phyloP scores from a whole-genome alignment of 345 rosid genomes.

The Hypericum androsaemum region DNA sequence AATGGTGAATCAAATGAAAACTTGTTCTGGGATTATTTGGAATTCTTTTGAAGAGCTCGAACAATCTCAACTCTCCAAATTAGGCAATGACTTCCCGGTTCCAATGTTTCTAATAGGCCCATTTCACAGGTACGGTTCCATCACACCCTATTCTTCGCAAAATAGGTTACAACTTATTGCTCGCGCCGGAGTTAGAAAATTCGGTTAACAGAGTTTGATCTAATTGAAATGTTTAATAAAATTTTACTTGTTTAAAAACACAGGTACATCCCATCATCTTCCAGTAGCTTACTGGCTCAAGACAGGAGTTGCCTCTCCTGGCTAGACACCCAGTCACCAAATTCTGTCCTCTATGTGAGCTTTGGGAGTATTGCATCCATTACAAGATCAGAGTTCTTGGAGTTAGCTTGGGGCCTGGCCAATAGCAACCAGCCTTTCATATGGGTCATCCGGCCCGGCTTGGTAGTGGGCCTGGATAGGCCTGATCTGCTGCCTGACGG shows the following conservation, averaged over 20 bases:
- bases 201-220: too few species aligned
- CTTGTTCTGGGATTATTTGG: constrained; percentile 24
- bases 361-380: constrained; percentile 26
- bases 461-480: constrained; percentile 6
- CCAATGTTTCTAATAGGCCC: constrained; percentile 31
- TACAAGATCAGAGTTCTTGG: constrained; percentile 11
- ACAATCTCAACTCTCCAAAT: constrained; percentile 1
- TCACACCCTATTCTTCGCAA: too few species aligned
- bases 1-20: constrained; percentile 10
- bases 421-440: constrained; percentile 17
- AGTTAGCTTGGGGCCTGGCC: constrained; percentile 25
- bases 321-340: constrained; percentile 24
- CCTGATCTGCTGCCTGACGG: constrained; percentile 10
- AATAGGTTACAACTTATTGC: too few species aligned
- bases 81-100: constrained; percentile 2
- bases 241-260: constrained; percentile 1
- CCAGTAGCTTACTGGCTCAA: constrained; percentile 19
- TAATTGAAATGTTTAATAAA: too few species aligned
- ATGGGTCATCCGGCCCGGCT: constrained; percentile 25
- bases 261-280: constrained; percentile 15
- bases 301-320: constrained; percentile 25
- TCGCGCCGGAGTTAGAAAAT: too few species aligned
- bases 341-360: constrained; percentile 31
- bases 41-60: constrained; percentile 28
- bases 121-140: constrained; percentile 26